Conservation (phyloP, 2,329 filamentous ascomycete species). For the Alternaria solani region DNA sequence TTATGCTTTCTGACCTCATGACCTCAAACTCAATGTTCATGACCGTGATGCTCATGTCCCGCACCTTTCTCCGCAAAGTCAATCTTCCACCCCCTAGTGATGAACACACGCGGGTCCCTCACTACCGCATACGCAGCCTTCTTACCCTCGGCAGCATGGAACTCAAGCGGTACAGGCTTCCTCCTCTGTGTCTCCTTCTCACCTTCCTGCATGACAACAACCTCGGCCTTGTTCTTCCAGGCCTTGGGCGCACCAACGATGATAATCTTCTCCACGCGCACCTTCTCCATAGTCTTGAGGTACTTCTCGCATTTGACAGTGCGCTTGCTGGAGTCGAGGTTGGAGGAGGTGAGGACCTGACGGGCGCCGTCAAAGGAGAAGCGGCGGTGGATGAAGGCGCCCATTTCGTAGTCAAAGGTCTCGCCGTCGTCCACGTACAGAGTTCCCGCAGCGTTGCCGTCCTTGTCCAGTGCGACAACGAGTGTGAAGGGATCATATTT, state of each 20-base stretch:
- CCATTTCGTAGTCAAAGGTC: constrained; percentile 84
- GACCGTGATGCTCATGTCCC: constrained; percentile 33
- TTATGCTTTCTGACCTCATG: not conserved
- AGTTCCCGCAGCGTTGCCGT: constrained; percentile 78
- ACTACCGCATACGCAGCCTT: constrained; percentile 71
- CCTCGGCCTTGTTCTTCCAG: constrained; percentile 73
- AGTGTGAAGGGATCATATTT: constrained; percentile 94
- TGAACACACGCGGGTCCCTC: constrained; percentile 67
- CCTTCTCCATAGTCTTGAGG: constrained; percentile 78
- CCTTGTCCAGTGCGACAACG: constrained; percentile 74
- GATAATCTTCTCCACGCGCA: constrained; percentile 84
- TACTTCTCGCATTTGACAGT: constrained; percentile 74
- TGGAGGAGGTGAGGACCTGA: constrained; percentile 72
- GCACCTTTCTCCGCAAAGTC: constrained; percentile 54
- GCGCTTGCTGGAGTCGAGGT: constrained; percentile 53
- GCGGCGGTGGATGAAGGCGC: constrained; percentile 85
- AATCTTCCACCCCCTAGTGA: constrained; percentile 71
- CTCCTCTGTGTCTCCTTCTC: constrained; percentile 54
- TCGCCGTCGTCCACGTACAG: constrained; percentile 95
- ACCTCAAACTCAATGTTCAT: constrained; percentile 26
- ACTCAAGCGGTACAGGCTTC: constrained; percentile 67
- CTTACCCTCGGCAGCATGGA: constrained; percentile 59
- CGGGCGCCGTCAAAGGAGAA: constrained; percentile 70
- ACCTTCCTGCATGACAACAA: constrained; percentile 69
- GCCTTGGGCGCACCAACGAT: constrained; percentile 77